A percentile compares a stretch with the other conserved stretches of the same genome.
Conservation (phyloP, 306 rosid species). For the Trifolium pratense region DNA sequence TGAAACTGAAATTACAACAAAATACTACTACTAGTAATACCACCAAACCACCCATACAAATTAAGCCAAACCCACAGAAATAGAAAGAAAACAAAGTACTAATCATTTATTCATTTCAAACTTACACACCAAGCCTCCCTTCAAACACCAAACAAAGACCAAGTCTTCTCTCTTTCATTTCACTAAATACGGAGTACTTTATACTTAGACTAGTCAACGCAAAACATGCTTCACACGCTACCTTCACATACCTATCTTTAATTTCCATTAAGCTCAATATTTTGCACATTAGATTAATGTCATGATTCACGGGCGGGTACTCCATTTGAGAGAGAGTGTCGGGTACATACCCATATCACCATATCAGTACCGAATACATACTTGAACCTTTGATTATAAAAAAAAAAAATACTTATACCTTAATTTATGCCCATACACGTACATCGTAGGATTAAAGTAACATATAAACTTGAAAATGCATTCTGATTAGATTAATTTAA, state of each 20-base stretch:
- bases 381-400: too few relatives aligned
- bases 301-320: too few relatives aligned
- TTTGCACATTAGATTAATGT: too few relatives aligned
- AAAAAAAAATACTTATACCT: too few relatives aligned
- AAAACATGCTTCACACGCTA: conserved; percentile 19
- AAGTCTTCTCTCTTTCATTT: conserved; percentile 15
- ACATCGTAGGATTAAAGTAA: too few relatives aligned
- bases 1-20: neutral
- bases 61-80: conserved; percentile 3
- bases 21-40: neutral
- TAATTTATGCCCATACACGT: too few relatives aligned
- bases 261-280: neutral
- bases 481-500: conserved; percentile 29
- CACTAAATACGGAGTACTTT: neutral
- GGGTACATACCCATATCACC: too few relatives aligned
- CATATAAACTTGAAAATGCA: conserved; percentile 16
- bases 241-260: neutral
- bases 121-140: conserved; percentile 20
- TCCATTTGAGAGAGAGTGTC: too few relatives aligned
- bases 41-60: conserved; percentile 10
- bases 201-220: neutral
- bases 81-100: neutral
- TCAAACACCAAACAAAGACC: neutral
- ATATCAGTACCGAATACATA: too few relatives aligned
- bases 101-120: conserved; percentile 20